Base-by-base conservation (phyloP, 2,329 filamentous ascomycete genomes). In the Botrytis hyacinthi region DNA sequence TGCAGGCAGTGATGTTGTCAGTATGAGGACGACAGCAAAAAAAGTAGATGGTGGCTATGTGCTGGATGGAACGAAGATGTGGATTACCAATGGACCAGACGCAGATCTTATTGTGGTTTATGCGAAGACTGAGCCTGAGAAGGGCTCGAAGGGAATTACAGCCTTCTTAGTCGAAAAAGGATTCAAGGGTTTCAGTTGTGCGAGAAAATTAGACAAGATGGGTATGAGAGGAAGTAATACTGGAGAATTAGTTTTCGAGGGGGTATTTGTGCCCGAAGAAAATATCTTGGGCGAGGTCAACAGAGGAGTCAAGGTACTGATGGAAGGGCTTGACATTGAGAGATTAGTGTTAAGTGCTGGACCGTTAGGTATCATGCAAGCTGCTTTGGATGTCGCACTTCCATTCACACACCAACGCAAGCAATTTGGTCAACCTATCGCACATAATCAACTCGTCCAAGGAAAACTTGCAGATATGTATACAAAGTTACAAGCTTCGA, bases 161-260 rank as follows among this genome's bases (percentile, higher is more conserved):
- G 95, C 95, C 12, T 98, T 98, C 84, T 87, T 99, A 48, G 93
- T 98, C 57, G 91, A 97, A 78, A 87, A 86, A 72, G 79, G 82
- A 16, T 85, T 87, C 51, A 84, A 89, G 54, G 95, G 96, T 61
- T 98, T 98, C 85, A 92, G 90, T 76, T 95, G 94, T 79, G 90
- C 94, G 10, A 88, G 93, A 75, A 98, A 98, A 84, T 90, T 98
- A 29, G 95, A 98, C 86, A 98, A 99, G 85, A 92, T 99, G 83
- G 96, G 96, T 78, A 99, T 99, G 96, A 90, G 96, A 73, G 96
- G 96, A 74, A 96, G 93, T 78, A 98, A 98, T 84, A 98, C 96
- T 0, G 96, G 96, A 79, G 96, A 98, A 83, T 88, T 98, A 37
- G 88, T 95, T 73, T 97, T 98, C 78, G 94, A 97, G 76, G 87